Percentiles rank a stretch among this genome's conserved stretches.
Conservation (phyloP, 768 basidiomycete species). For the Hygrophorus pudorinus region DNA sequence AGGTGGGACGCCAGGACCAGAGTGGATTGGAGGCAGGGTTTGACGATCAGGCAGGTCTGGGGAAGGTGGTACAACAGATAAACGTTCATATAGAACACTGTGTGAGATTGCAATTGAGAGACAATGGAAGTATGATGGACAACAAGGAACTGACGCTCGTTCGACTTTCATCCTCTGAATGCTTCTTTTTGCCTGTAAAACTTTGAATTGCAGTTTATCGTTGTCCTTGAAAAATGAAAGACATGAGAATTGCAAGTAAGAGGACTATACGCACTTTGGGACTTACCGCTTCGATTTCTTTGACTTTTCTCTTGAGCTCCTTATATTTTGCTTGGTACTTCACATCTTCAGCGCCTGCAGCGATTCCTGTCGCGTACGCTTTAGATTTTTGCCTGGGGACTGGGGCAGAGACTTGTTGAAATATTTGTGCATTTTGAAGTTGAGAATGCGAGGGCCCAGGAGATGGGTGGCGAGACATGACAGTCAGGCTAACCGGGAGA, state of each 20-base stretch:
- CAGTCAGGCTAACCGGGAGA: constrained; percentile 8
- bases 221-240: constrained; percentile 51
- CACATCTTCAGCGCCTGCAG: constrained; percentile 73
- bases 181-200: constrained; percentile 67
- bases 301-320: constrained; percentile 80
- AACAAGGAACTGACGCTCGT: constrained; percentile 57
- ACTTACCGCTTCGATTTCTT: constrained; percentile 74
- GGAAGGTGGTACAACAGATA: constrained; percentile 50
- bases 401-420: constrained; percentile 12
- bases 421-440: constrained; percentile 18
- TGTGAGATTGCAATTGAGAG: constrained; percentile 7
- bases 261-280: background rate
- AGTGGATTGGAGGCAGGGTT: constrained; percentile 20
- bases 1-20: constrained; percentile 25
- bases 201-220: constrained; percentile 78
- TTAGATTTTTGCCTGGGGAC: constrained; percentile 38
- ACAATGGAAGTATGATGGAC: constrained; percentile 12
- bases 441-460: constrained; percentile 36
- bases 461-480: constrained; percentile 61
- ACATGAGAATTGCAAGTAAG: constrained; percentile 6
- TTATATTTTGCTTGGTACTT: constrained; percentile 86
- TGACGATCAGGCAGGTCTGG: constrained; percentile 37
- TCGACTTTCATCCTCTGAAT: constrained; percentile 85
- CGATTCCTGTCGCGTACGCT: constrained; percentile 47
- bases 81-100: constrained; percentile 70